These are phyloP conservation scores for Yamagishiella unicocca DNA, from an alignment of 139 green algal genomes.

Conservation along the genomic window DNA sequence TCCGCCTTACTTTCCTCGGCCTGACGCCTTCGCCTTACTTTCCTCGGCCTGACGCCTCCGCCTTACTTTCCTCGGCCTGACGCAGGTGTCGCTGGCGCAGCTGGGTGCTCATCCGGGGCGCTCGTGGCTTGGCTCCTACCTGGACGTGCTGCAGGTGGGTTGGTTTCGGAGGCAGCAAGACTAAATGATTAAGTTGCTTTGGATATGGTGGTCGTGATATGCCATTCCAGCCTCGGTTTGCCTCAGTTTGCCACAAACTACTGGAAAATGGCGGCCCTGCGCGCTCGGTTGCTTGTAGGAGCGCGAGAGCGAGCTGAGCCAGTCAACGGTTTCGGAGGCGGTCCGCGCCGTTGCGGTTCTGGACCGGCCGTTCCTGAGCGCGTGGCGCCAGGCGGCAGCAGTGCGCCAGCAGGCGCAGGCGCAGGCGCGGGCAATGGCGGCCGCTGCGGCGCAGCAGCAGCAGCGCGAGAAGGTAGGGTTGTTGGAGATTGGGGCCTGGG, in stretches of 20 bases:
- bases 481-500: no score
- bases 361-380: slow-evolving; percentile 30
- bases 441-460: not conserved
- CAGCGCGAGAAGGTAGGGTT: no score
- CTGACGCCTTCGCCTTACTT: not conserved
- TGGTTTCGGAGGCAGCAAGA: no score
- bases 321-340: slow-evolving; percentile 22
- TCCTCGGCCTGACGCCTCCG: not conserved
- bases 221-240: no score
- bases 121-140: slow-evolving; percentile 41
- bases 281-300: slow-evolving; percentile 15
- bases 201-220: no score
- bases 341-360: slow-evolving; percentile 22
- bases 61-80: not conserved
- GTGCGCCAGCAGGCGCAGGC: not conserved
- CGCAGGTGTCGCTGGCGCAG: slow-evolving; percentile 24
- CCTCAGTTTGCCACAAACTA: no score
- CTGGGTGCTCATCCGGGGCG: slow-evolving; percentile 42
- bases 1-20: not conserved
- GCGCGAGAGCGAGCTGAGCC: slow-evolving; percentile 31
- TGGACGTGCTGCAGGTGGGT: slow-evolving; percentile 42
- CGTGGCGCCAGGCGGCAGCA: slow-evolving; percentile 28
- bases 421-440: not conserved
- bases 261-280: no score
- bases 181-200: no score